phyloP scores from a whole-genome alignment of 768 basidiomycete genomes.

The Coprinellus micaceus region DNA sequence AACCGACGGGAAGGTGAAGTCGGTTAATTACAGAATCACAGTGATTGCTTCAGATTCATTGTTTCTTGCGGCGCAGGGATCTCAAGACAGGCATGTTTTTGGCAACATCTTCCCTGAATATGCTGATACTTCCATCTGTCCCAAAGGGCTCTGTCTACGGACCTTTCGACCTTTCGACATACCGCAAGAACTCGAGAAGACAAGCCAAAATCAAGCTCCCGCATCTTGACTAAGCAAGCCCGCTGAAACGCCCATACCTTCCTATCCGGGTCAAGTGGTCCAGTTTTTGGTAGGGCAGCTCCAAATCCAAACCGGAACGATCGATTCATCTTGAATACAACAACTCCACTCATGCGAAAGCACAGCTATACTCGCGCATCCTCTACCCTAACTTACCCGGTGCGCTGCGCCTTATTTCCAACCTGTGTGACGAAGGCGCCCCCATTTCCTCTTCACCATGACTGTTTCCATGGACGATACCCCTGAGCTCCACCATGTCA shows the following conservation, averaged over 20 bases:
- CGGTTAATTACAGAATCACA: too few relatives aligned
- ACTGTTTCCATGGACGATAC: slow-evolving; percentile 21
- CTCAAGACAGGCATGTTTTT: too few relatives aligned
- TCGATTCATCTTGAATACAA: slow-evolving; percentile 28
- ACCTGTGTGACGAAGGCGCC: slow-evolving; percentile 15
- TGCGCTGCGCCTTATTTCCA: slow-evolving; percentile 19
- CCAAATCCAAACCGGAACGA: slow-evolving; percentile 15
- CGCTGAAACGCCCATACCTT: slow-evolving; percentile 14
- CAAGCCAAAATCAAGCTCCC: too few relatives aligned
- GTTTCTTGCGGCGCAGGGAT: too few relatives aligned
- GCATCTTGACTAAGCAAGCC: not conserved
- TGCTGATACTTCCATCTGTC: too few relatives aligned
- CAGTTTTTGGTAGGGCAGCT: slow-evolving; percentile 20
- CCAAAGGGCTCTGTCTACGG: too few relatives aligned
- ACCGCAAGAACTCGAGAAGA: too few relatives aligned
- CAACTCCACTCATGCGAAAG: slow-evolving; percentile 20
- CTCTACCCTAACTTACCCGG: slow-evolving; percentile 15
- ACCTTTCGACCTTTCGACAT: too few relatives aligned
- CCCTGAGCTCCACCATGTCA: slow-evolving; percentile 21
- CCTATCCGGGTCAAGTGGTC: slow-evolving; percentile 25
- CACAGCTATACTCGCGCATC: slow-evolving; percentile 12
- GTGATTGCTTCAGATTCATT: too few relatives aligned
- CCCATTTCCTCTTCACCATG: slow-evolving; percentile 21
- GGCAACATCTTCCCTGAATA: too few relatives aligned
- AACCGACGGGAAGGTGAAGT: too few relatives aligned